These are phyloP conservation scores for Verbena officinalis DNA, from an alignment of 257 asterid genomes.

Conservation along the genomic window DNA sequence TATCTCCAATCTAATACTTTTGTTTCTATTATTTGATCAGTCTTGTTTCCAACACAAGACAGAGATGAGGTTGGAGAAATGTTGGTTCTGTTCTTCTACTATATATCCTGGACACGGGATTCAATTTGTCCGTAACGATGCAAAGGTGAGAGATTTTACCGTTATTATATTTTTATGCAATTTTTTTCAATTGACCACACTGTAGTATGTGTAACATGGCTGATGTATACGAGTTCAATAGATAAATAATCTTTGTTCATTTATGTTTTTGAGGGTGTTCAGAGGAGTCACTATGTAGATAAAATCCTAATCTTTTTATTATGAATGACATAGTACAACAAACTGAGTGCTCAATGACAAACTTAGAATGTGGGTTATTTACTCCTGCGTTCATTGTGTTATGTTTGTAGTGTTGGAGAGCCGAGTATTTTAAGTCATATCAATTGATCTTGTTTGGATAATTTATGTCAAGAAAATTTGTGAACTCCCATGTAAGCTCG, in stretches of 20 bases:
- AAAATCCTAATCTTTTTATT: background rate
- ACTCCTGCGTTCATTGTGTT: background rate
- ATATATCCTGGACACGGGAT: slow-evolving; percentile 89
- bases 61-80: slow-evolving; percentile 88
- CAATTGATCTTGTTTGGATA: too few species aligned
- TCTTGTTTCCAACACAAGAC: slow-evolving; percentile 8
- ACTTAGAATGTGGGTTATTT: background rate
- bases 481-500: too few species aligned
- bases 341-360: background rate
- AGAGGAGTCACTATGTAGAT: background rate
- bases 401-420: too few species aligned
- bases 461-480: too few species aligned
- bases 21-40: background rate
- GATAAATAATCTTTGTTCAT: too few species aligned
- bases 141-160: slow-evolving; percentile 53
- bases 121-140: slow-evolving; percentile 88
- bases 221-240: too few species aligned
- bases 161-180: background rate
- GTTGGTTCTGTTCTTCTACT: slow-evolving; percentile 94
- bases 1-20: too few species aligned
- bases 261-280: slow-evolving; percentile 12
- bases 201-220: too few species aligned
- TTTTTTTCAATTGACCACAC: background rate
- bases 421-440: too few species aligned
- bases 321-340: background rate